Conservation (phyloP, 1,284 basidiomycete genomes). For the Ganoderma lingzhi region DNA sequence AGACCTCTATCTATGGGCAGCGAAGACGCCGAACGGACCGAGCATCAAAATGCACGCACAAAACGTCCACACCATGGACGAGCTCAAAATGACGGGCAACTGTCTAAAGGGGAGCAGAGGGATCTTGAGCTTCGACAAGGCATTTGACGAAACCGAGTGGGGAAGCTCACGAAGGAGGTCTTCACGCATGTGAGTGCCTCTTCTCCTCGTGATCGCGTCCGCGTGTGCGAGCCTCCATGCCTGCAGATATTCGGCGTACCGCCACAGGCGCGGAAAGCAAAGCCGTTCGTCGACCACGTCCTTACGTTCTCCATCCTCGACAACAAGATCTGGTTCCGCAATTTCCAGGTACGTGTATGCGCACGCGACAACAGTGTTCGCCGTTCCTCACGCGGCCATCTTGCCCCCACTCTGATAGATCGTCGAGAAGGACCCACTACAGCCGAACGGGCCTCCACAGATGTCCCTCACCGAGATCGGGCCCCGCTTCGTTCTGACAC, state of each 20-base stretch:
- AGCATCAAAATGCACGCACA: slow-evolving; percentile 98
- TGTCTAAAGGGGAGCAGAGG: slow-evolving; percentile 97
- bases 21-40: slow-evolving; percentile 97
- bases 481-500: slow-evolving; percentile 96
- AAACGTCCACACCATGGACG: slow-evolving; percentile 99
- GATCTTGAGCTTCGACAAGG: slow-evolving; percentile 91
- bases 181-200: slow-evolving; percentile 87
- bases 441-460: slow-evolving; percentile 78
- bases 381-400: neutral
- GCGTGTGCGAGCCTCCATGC: slow-evolving; percentile 1
- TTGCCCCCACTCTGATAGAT: slow-evolving; percentile 56
- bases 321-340: slow-evolving; percentile 98
- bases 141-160: slow-evolving; percentile 92
- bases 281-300: slow-evolving; percentile 99
- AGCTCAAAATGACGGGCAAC: slow-evolving; percentile 99
- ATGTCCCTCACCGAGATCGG: slow-evolving; percentile 94
- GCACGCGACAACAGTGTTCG: neutral
- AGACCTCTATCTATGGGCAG: slow-evolving; percentile 97
- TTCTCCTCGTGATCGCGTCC: neutral
- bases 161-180: slow-evolving; percentile 91
- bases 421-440: slow-evolving; percentile 80
- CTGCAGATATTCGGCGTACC: slow-evolving; percentile 94
- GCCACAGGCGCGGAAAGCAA: slow-evolving; percentile 86
- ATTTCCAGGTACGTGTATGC: slow-evolving; percentile 83
- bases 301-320: slow-evolving; percentile 96